A percentile compares a stretch with the other conserved stretches of the same genome.
These are phyloP conservation scores for Saccharomyces hybrid DNA, from an alignment of 1,139 yeast genomes.

Conservation along the genomic window DNA sequence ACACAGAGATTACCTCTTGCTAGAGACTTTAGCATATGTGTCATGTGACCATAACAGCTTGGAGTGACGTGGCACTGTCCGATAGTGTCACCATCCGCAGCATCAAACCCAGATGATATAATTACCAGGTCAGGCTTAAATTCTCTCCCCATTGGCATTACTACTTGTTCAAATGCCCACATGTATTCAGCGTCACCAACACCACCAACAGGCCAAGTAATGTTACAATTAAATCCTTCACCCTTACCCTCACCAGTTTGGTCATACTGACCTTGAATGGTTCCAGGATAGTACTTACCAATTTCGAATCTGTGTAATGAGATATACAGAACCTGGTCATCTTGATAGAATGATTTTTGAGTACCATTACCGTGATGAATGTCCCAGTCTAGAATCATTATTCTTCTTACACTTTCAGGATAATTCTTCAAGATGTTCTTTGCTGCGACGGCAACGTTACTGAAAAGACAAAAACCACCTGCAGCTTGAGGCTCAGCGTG, in stretches of 20 bases:
- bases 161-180: slow-evolving; percentile 82
- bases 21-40: slow-evolving; percentile 78
- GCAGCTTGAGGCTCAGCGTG: slow-evolving; percentile 98
- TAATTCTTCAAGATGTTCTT: slow-evolving; percentile 71
- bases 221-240: slow-evolving; percentile 77
- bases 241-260: slow-evolving; percentile 83
- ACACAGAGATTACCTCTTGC: slow-evolving; percentile 88
- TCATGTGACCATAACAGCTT: slow-evolving; percentile 93
- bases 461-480: slow-evolving; percentile 93
- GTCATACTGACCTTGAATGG: slow-evolving; percentile 69
- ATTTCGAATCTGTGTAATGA: slow-evolving; percentile 89
- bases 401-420: slow-evolving; percentile 81
- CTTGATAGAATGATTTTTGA: slow-evolving; percentile 81
- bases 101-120: slow-evolving; percentile 94
- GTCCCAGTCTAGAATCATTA: slow-evolving; percentile 92
- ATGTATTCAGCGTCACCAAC: slow-evolving; percentile 95
- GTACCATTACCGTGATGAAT: slow-evolving; percentile 99
- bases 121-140: slow-evolving; percentile 90
- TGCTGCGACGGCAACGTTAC: slow-evolving; percentile 97
- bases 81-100: slow-evolving; percentile 95
- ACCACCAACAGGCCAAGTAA: slow-evolving; percentile 90
- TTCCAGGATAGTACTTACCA: slow-evolving; percentile 92
- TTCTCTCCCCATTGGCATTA: slow-evolving; percentile 83
- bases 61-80: slow-evolving; percentile 98
- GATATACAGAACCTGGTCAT: slow-evolving; percentile 83